Conservation (phyloP, 345 rosid species). For the Mallotus nudiflorus region DNA sequence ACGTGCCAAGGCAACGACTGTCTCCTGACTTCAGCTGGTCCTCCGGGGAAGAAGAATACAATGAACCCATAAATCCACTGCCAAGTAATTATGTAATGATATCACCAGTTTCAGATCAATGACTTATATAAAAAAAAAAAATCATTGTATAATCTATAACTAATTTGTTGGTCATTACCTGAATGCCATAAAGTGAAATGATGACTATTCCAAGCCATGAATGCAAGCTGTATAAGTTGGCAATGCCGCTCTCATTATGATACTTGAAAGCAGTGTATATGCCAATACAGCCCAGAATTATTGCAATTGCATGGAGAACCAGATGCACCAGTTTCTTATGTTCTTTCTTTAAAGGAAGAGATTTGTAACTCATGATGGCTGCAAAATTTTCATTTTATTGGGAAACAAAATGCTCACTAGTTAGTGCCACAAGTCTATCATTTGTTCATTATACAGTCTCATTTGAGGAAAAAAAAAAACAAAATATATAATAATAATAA, state of each 20-base stretch:
- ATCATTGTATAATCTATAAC: too few relatives aligned
- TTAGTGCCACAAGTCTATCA: background rate
- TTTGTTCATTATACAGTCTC: background rate
- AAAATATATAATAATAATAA: too few relatives aligned
- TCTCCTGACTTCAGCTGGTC: conserved; percentile 42
- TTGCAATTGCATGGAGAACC: conserved; percentile 79
- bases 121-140: too few relatives aligned
- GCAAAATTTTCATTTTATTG: conserved; percentile 12
- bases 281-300: conserved; percentile 71
- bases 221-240: conserved; percentile 89
- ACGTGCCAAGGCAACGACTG: conserved; percentile 74
- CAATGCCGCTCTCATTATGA: conserved; percentile 78
- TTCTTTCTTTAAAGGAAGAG: conserved; percentile 65
- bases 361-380: conserved; percentile 82
- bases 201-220: conserved; percentile 88
- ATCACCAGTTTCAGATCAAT: background rate
- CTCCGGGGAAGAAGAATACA: conserved; percentile 82
- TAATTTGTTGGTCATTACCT: conserved; percentile 43
- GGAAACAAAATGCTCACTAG: background rate
- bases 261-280: conserved; percentile 78
- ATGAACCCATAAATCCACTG: conserved; percentile 81
- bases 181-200: conserved; percentile 79
- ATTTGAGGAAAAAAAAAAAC: too few relatives aligned
- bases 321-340: conserved; percentile 80
- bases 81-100: conserved; percentile 2